These are phyloP conservation scores for Apiospora arundinis DNA, from an alignment of 2,329 filamentous ascomycete genomes.

Conservation along the genomic window DNA sequence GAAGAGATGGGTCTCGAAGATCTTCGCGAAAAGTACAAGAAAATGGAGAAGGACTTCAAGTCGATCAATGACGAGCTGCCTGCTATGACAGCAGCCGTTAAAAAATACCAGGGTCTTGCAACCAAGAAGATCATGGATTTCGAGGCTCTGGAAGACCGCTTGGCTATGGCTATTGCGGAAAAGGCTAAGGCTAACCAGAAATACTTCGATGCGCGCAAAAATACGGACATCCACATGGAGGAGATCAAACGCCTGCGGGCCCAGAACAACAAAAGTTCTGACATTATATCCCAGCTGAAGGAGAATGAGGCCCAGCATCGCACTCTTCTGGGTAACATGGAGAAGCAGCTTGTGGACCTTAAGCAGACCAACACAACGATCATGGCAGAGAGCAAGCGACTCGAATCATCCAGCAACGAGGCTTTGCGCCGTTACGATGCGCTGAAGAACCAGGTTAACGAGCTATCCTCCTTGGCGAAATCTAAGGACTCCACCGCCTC, in stretches of 20 bases:
- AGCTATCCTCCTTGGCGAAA: constrained; percentile 76
- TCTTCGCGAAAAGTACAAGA: constrained; percentile 74
- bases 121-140: constrained; percentile 87
- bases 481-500: constrained; percentile 72
- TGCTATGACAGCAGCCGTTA: constrained; percentile 89
- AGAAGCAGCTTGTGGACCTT: constrained; percentile 87
- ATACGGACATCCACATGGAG: constrained; percentile 82
- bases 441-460: constrained; percentile 75
- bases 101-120: constrained; percentile 83
- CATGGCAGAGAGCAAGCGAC: constrained; percentile 73
- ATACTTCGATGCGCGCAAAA: constrained; percentile 94
- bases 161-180: constrained; percentile 77
- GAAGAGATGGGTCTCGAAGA: constrained; percentile 72
- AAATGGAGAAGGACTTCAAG: constrained; percentile 79
- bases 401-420: constrained; percentile 76
- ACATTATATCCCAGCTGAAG: constrained; percentile 93
- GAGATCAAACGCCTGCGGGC: constrained; percentile 81
- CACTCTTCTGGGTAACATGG: constrained; percentile 78
- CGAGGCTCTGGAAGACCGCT: constrained; percentile 76
- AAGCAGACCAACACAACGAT: constrained; percentile 79
- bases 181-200: constrained; percentile 98
- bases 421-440: constrained; percentile 73
- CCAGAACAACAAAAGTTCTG: constrained; percentile 88
- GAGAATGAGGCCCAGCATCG: constrained; percentile 83
- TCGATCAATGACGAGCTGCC: constrained; percentile 87